These are phyloP conservation scores for Ilyonectria mors-panacis DNA, from an alignment of 2,329 filamentous ascomycete genomes.

Conservation along the genomic window DNA sequence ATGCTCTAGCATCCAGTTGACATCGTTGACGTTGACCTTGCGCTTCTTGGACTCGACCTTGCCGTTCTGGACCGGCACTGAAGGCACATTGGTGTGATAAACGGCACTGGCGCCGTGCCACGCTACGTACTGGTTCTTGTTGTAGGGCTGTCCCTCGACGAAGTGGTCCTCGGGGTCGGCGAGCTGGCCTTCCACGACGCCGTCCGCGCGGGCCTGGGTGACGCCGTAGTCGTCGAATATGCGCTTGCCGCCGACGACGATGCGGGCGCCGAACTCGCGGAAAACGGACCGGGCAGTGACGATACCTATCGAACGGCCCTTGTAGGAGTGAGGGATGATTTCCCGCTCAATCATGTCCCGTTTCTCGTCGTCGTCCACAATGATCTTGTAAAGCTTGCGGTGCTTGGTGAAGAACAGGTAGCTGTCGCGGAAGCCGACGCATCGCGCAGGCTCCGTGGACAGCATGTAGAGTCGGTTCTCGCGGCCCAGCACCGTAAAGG, in stretches of 20 bases:
- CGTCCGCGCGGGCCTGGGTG: slow-evolving; percentile 79
- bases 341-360: slow-evolving; percentile 95
- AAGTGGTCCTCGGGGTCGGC: slow-evolving; percentile 91
- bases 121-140: slow-evolving; percentile 98
- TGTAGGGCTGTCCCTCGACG: slow-evolving; percentile 87
- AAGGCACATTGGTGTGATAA: slow-evolving; percentile 87
- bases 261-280: slow-evolving; percentile 94
- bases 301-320: slow-evolving; percentile 96
- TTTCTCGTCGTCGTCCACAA: slow-evolving; percentile 98
- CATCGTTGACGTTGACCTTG: slow-evolving; percentile 89
- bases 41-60: slow-evolving; percentile 88
- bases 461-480: slow-evolving; percentile 95
- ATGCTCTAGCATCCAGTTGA: slow-evolving; percentile 98
- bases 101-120: slow-evolving; percentile 98
- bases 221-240: slow-evolving; percentile 93
- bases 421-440: slow-evolving; percentile 96
- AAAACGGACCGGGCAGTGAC: slow-evolving; percentile 97
- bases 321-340: slow-evolving; percentile 98
- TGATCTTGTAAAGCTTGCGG: slow-evolving; percentile 96
- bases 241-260: slow-evolving; percentile 90
- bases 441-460: slow-evolving; percentile 96
- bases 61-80: slow-evolving; percentile 80
- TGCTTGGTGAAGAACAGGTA: slow-evolving; percentile 99
- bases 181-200: slow-evolving; percentile 88
- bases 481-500: slow-evolving; percentile 89